Conservation (phyloP, 2,329 filamentous ascomycete species). For the Dothidotthia symphoricarpi region DNA sequence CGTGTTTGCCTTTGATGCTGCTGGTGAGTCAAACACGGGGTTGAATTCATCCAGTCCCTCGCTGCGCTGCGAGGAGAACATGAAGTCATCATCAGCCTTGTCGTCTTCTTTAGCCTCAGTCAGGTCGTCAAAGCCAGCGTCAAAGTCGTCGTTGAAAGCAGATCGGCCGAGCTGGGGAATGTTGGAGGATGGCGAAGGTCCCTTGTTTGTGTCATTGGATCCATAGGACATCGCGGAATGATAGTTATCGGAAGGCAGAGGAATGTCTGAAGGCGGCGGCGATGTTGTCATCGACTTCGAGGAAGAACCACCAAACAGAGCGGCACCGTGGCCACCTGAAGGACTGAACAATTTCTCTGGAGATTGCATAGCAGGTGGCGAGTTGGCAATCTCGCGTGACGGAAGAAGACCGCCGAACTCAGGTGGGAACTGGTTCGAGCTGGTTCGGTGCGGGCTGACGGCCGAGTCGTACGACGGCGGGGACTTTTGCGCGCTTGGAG, state of each 20-base stretch:
- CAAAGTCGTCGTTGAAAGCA: slow-evolving; percentile 70
- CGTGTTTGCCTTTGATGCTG: slow-evolving; percentile 50
- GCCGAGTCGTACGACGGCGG: slow-evolving; percentile 57
- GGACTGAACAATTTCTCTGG: slow-evolving; percentile 40
- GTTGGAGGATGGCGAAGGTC: slow-evolving; percentile 28
- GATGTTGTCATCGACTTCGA: slow-evolving; percentile 40
- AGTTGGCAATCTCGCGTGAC: slow-evolving; percentile 54
- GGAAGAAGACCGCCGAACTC: slow-evolving; percentile 59
- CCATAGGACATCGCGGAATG: slow-evolving; percentile 44
- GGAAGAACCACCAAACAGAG: slow-evolving; percentile 41
- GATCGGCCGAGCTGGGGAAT: slow-evolving; percentile 45
- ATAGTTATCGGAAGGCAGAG: slow-evolving; percentile 44
- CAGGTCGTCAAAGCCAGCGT: slow-evolving; percentile 77
- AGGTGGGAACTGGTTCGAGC: slow-evolving; percentile 51
- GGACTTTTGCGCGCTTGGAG: slow-evolving; percentile 56
- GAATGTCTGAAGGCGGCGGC: slow-evolving; percentile 41
- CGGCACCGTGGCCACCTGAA: slow-evolving; percentile 41
- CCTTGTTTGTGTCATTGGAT: slow-evolving; percentile 36
- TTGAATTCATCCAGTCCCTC: slow-evolving; percentile 77
- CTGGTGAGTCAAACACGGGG: slow-evolving; percentile 71
- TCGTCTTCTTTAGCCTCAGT: slow-evolving; percentile 77
- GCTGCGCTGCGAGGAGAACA: slow-evolving; percentile 61
- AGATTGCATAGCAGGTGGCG: slow-evolving; percentile 37
- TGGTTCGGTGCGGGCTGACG: slow-evolving; percentile 32
- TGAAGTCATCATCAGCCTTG: slow-evolving; percentile 75